A percentile compares a stretch with the other conserved stretches of the same genome.
These are phyloP conservation scores for Polygonum aviculare DNA, from an alignment of 148 eudicot species.

Conservation along the genomic window DNA sequence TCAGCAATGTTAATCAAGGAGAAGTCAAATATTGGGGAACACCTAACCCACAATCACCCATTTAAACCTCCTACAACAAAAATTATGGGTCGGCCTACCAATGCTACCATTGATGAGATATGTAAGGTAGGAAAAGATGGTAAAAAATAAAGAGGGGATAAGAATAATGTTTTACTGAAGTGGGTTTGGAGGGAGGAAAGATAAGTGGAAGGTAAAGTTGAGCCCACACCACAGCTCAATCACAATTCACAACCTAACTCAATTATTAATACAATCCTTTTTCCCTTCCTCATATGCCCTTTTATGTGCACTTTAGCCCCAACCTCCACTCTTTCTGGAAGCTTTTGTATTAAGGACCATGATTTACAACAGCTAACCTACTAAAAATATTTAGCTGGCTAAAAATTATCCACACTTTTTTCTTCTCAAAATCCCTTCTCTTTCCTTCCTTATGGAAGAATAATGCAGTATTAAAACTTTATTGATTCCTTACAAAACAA, in stretches of 20 bases:
- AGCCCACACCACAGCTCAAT: background rate
- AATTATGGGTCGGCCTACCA: too few species aligned
- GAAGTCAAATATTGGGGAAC: too few species aligned
- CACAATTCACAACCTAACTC: constrained; percentile 4
- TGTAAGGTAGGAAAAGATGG: background rate
- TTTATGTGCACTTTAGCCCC: background rate
- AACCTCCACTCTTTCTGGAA: constrained; percentile 2
- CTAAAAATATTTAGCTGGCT: background rate
- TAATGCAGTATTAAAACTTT: background rate
- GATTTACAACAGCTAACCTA: background rate
- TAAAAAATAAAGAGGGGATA: background rate
- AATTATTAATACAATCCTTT: constrained; percentile 1
- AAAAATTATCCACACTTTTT: background rate
- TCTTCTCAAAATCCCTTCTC: background rate
- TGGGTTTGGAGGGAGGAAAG: background rate
- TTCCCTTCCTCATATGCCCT: background rate
- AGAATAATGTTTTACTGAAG: background rate
- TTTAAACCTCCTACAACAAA: too few species aligned
- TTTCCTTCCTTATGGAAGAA: background rate
- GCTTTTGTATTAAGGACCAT: background rate
- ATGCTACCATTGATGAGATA: too few species aligned
- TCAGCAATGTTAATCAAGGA: too few species aligned
- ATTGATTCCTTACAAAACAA: background rate
- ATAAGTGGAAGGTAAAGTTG: constrained; percentile 4
- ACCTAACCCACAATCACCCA: too few species aligned